Evolutionary conservation across 768 basidiomycete species (phyloP), one percentile per base, ranked within the genome.

Genomic region (Crassisporium funariophilum): DNA sequence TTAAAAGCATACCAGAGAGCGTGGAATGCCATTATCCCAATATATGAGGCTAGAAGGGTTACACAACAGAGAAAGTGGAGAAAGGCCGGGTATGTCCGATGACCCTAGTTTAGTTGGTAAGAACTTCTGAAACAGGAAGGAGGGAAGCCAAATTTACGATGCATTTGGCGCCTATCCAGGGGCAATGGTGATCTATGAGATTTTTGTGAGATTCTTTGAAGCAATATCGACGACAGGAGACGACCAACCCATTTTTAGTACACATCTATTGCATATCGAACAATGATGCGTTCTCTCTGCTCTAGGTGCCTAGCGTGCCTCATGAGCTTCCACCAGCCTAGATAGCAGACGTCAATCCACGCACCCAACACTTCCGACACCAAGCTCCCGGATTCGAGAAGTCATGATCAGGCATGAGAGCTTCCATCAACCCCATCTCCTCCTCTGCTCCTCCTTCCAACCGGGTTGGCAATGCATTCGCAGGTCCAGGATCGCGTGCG

Each of bases 201-300:
- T 16, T 4, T 21, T 6, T 13, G 21, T 24, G 22, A 41, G 17
- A 19, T 37, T 35, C 44, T 41, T 36, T 56, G 34, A 63, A 52
- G 13, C 24, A 19, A 34, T 24, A 13, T 10, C 40, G 27, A 25
- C 12, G 20, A 24, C 35, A 39, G n/a, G 33, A 21, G 12, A 41
- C 20, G 15, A 66, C 83, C 46, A 41, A 89, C 89, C 90, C 86
- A 91, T 85, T 68, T 91, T 92, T 29, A 92, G 67, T 9, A 91
- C 84, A 60, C 91, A 92, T 27, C 88, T 77, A 27, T 82, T 80
- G 61, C 90, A 93, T 23, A 77, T 61, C 11, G 74, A 77, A 58
- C 88, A 93, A 58, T 93, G 90, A 58, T 92, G 90, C 2, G 88
- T 67, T 38, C 91, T 74, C 55, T 91, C 88, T 4, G 89, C 87